A percentile compares a stretch with the other conserved stretches of the same genome.
Evolutionary conservation across 306 rosid genomes (phyloP).

Genomic region (Vicia faba): DNA sequence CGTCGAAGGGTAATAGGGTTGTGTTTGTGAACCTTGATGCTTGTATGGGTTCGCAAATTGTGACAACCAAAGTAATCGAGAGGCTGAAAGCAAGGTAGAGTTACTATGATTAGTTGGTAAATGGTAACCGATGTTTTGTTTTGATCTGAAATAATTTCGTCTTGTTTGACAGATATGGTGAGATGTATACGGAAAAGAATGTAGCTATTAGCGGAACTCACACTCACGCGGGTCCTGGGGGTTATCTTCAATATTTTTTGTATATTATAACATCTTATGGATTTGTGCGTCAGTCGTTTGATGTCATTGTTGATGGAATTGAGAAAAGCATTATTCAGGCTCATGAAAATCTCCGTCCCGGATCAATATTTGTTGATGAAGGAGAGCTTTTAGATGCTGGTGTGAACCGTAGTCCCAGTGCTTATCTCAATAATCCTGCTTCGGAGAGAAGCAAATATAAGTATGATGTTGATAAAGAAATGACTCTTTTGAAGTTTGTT

Average conservation of each 20-base stretch:
- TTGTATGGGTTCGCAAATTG: slow-evolving; percentile 90
- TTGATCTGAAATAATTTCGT: slow-evolving; percentile 19
- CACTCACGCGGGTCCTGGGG: slow-evolving; percentile 98
- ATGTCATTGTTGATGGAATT: slow-evolving; percentile 86
- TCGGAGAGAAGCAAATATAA: slow-evolving; percentile 69
- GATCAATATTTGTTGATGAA: slow-evolving; percentile 70
- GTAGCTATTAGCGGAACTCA: slow-evolving; percentile 96
- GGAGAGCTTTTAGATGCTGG: slow-evolving; percentile 89
- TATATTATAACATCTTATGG: slow-evolving; percentile 89
- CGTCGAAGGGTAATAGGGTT: slow-evolving; percentile 67
- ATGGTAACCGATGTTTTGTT: not conserved
- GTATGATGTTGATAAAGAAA: slow-evolving; percentile 82
- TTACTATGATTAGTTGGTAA: slow-evolving; percentile 7
- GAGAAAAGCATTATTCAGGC: slow-evolving; percentile 80
- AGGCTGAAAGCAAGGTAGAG: slow-evolving; percentile 76
- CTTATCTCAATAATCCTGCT: slow-evolving; percentile 84
- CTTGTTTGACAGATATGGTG: slow-evolving; percentile 68
- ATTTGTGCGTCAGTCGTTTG: slow-evolving; percentile 89
- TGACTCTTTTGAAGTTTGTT: slow-evolving; percentile 86
- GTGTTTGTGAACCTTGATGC: slow-evolving; percentile 95
- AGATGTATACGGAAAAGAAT: slow-evolving; percentile 80
- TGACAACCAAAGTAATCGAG: slow-evolving; percentile 74
- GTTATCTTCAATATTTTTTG: slow-evolving; percentile 85
- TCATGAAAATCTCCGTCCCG: slow-evolving; percentile 82
- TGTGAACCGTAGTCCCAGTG: slow-evolving; percentile 90